Evolutionary conservation across 2,329 filamentous ascomycete species (phyloP), one percentile per base, ranked within the genome.

Genomic region (Verticillium nonalfalfae): DNA sequence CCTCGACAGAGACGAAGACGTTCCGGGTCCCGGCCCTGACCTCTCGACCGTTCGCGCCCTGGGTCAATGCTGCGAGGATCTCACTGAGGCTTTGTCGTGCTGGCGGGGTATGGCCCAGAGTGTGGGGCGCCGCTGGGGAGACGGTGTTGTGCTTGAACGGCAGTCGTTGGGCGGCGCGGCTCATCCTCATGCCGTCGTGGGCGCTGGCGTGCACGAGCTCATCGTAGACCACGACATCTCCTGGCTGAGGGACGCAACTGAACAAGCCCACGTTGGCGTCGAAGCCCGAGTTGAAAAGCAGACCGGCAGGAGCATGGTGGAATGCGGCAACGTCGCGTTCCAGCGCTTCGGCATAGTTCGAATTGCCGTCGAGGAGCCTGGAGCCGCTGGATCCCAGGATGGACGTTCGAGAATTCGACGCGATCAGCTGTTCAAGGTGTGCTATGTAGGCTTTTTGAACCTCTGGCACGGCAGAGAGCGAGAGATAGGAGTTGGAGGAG

Each of bases 401-500:
- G n/a, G 15, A 45, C 31, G 5, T 2, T 33, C n/a, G 56, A 2
- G 15, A 18, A 14, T 13, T 21, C 1, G 66, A 61, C 57, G 55
- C 11, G 68, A 36, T 57, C 58, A 59, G 39, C 61, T 58, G 52
- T 58, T 63, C 31, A 11, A 81, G 65, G 0, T 72, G 67, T 2
- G 65, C 61, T 18, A 94, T 79, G 70, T 87, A 93, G 7, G 85
- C 87, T 69, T 86, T 81, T 74, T 90, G 88, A 7, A 85, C 60
- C 14, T 70, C 71, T 0, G 73, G 69, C 38, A 76, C 71, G 2
- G 70, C 71, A 1, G 90, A 87, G 6, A 93, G 88, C 57, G 93
- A 92, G 62, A 96, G 91, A 71, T 95, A 90, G 60, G 85, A 85
- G 72, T 93, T 89, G 69, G 91, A 93, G 26, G 88, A 88, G 69